These are phyloP conservation scores for Helotiales sp. DNA, from an alignment of 2,329 filamentous ascomycete species.

Conservation along the genomic window DNA sequence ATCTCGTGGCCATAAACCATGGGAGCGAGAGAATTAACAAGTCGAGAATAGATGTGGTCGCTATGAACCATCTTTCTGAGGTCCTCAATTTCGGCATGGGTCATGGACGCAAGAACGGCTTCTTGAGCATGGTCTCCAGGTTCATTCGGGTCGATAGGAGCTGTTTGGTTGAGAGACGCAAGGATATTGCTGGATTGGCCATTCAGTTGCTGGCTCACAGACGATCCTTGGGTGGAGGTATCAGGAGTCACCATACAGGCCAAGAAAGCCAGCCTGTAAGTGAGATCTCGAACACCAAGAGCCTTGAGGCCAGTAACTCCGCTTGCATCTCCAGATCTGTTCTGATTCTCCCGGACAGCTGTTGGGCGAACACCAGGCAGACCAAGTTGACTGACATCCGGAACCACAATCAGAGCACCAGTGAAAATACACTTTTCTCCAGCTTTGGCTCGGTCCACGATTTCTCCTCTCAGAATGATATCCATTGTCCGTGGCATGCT, in stretches of 20 bases:
- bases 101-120: conserved; percentile 85
- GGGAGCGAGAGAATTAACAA: conserved; percentile 92
- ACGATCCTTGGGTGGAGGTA: conserved; percentile 77
- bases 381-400: conserved; percentile 92
- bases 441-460: conserved; percentile 95
- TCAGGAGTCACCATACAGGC: conserved; percentile 96
- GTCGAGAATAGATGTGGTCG: conserved; percentile 89
- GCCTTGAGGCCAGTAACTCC: conserved; percentile 90
- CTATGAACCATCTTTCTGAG: conserved; percentile 92
- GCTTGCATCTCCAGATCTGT: conserved; percentile 76
- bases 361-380: conserved; percentile 85
- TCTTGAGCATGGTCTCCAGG: conserved; percentile 86
- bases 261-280: conserved; percentile 94
- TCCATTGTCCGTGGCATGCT: conserved; percentile 99
- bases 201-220: conserved; percentile 68
- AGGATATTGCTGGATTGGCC: conserved; percentile 85
- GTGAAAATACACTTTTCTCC: conserved; percentile 99
- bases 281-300: conserved; percentile 91
- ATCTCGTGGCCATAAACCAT: conserved; percentile 98
- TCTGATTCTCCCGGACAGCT: conserved; percentile 81
- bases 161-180: conserved; percentile 77
- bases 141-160: conserved; percentile 68
- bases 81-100: conserved; percentile 86
- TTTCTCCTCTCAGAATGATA: conserved; percentile 93
- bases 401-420: conserved; percentile 92